Percentiles rank a stretch among this genome's conserved stretches.
Conservation (phyloP, 1,284 basidiomycete species). For the Cutaneotrichosporon cavernicola region DNA sequence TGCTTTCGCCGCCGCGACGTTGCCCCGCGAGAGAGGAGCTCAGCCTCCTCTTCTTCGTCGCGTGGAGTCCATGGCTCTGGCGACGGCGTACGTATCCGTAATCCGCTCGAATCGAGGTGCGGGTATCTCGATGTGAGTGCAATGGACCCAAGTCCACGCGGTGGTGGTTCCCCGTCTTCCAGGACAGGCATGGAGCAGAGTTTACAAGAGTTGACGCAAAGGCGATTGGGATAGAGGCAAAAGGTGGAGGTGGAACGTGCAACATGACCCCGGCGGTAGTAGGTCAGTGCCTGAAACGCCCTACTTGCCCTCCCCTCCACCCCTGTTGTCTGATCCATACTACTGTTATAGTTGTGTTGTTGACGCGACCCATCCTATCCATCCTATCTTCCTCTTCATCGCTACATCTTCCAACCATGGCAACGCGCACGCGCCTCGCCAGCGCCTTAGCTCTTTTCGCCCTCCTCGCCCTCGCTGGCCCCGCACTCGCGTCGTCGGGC, state of each 20-base stretch:
- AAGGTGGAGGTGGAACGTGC: background rate
- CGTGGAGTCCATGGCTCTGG: constrained; percentile 2
- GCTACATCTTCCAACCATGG: background rate
- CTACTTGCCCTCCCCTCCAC: background rate
- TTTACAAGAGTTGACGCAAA: background rate
- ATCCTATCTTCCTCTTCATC: background rate
- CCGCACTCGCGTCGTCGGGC: constrained; percentile 58
- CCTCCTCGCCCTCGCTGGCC: constrained; percentile 20
- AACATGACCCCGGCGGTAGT: background rate
- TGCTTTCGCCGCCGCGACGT: background rate
- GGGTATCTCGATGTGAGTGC: background rate
- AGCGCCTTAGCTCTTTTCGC: background rate
- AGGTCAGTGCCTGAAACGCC: background rate
- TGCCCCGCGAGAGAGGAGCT: background rate
- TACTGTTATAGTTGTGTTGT: no score
- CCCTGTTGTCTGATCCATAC: no score
- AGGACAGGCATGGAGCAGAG: background rate
- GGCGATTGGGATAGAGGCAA: background rate
- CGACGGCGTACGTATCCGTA: background rate
- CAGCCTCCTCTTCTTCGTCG: constrained; percentile 1
- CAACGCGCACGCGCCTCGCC: background rate
- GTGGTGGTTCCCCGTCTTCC: constrained; percentile 4
- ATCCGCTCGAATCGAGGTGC: background rate
- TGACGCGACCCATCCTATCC: background rate
- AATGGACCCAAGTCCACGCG: background rate